phyloP scores from a whole-genome alignment of 1,139 yeast species.

The Pichia sp. region DNA sequence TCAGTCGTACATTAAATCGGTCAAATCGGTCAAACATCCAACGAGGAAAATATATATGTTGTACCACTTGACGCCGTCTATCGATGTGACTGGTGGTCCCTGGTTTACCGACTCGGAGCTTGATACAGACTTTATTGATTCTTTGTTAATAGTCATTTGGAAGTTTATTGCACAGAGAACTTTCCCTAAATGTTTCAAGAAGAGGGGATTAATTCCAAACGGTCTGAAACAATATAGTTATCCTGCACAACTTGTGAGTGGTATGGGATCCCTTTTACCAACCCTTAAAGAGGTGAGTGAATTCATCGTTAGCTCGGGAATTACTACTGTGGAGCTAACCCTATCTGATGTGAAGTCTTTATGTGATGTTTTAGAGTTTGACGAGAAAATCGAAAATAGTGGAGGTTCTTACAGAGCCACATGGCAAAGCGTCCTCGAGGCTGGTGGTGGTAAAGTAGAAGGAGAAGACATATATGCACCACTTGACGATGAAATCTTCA shows the following conservation, averaged over 20 bases:
- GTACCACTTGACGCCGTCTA: slow-evolving; percentile 86
- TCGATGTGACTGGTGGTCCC: slow-evolving; percentile 97
- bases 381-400: slow-evolving; percentile 73
- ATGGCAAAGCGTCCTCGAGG: slow-evolving; percentile 56
- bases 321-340: slow-evolving; percentile 77
- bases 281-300: slow-evolving; percentile 67
- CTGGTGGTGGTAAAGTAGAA: slow-evolving; percentile 46
- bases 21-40: slow-evolving; percentile 92
- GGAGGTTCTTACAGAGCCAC: slow-evolving; percentile 44
- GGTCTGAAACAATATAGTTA: slow-evolving; percentile 27
- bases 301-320: slow-evolving; percentile 69
- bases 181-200: slow-evolving; percentile 62
- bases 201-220: slow-evolving; percentile 22
- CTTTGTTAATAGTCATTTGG: slow-evolving; percentile 82
- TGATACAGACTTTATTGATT: slow-evolving; percentile 89
- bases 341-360: slow-evolving; percentile 70
- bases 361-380: slow-evolving; percentile 84
- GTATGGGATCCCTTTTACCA: slow-evolving; percentile 41
- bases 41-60: slow-evolving; percentile 95
- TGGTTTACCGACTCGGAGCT: slow-evolving; percentile 97
- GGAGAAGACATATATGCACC: slow-evolving; percentile 28
- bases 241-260: slow-evolving; percentile 39
- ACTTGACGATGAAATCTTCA: slow-evolving; percentile 26
- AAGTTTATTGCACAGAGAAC: slow-evolving; percentile 72
- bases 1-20: slow-evolving; percentile 81